Evolutionary conservation across 2,329 filamentous ascomycete species (phyloP).

Genomic region (Dactylellina cionopaga): DNA sequence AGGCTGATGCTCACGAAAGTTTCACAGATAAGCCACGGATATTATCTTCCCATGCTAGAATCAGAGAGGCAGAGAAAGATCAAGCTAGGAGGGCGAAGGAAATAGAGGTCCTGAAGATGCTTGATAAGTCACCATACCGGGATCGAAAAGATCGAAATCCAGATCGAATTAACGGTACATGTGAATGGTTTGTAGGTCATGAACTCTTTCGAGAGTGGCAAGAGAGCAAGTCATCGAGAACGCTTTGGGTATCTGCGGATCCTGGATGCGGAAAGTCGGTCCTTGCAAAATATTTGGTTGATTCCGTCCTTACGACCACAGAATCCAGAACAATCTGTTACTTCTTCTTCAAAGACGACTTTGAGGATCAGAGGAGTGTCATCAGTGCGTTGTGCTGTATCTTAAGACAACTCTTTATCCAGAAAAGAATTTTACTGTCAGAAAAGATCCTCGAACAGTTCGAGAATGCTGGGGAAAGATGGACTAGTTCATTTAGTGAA

Average conservation of each 20-base stretch:
- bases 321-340: too few species aligned
- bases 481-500: not conserved
- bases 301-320: too few species aligned
- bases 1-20: not conserved
- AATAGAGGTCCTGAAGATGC: constrained; percentile 4
- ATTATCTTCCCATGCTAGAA: not conserved
- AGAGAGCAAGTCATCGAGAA: too few species aligned
- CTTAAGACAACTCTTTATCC: constrained; percentile 60
- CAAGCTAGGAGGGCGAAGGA: not conserved
- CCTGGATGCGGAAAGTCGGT: too few species aligned
- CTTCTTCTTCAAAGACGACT: too few species aligned
- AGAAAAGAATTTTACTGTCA: constrained; percentile 53
- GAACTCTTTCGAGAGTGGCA: too few species aligned
- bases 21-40: not conserved
- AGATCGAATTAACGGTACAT: too few species aligned
- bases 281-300: too few species aligned
- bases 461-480: not conserved
- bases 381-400: constrained; percentile 59
- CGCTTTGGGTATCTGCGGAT: too few species aligned
- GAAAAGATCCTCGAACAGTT: constrained; percentile 1
- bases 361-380: too few species aligned
- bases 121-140: not conserved
- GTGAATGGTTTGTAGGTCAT: too few species aligned
- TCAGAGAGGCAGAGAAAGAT: not conserved
- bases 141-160: too few species aligned